Evolutionary conservation across 1,139 yeast genomes (phyloP), one percentile per base, ranked within the genome.

Genomic region (Saccharomycopsis crataegensis): DNA sequence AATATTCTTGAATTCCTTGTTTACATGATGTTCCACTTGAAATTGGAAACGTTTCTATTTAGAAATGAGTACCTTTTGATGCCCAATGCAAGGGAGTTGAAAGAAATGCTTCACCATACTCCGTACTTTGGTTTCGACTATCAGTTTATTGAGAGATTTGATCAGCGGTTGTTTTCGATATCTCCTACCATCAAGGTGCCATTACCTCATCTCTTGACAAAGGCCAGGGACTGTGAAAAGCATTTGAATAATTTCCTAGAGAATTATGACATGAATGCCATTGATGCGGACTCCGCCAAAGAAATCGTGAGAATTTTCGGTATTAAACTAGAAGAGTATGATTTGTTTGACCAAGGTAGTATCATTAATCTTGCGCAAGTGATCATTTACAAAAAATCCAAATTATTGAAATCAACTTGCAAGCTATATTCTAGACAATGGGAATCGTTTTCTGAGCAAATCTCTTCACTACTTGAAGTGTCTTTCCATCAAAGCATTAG

Each of bases 1-100:
- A 82, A 83, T 55, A 85, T 91, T 1, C 76, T 87, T 1, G 96
- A 88, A 61, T 83, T 93, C 49, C 76, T 91, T 79, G 78, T 87
- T 4, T 85, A 86, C 51, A 86, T 86, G 1, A 79, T 83, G 40
- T 80, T 86, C 64, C 89, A 90, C 61, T 75, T 89, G 46, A 83
- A 83, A 62, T 77, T 90, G 56, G 99, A 94, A 64, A 83, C 86
- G 31, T 81, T 93, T 2, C 76, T 89, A 50, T 80, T 91, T 67
- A 78, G 87, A 51, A 96, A 90, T 64, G 86, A 83, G 77, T 73
- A 57, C 66, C 73, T n/a, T 80, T 79, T 28, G 64, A 65, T 64
- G 61, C 53, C 71, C 68, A 56, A 52, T 60, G 28, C 60, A 61
- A 31, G 57, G 59, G 55, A 57, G 61, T 33, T 53, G 49, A 6